Evolutionary conservation across 768 basidiomycete genomes (phyloP), one percentile per base, ranked within the genome.

Genomic region (Austroboletus festivus): DNA sequence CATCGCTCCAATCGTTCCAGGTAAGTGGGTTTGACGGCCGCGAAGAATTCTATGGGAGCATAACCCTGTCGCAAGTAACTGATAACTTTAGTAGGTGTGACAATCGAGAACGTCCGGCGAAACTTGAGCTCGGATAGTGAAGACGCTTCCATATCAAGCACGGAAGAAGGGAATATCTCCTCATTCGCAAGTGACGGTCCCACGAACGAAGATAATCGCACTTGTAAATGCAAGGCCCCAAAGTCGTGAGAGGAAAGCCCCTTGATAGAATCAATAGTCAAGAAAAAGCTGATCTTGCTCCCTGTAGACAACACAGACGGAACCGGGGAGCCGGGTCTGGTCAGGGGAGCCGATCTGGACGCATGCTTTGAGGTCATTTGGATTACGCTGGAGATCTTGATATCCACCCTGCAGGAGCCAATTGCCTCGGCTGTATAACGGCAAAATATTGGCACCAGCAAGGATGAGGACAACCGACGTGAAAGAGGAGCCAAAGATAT

Each of bases 391-490:
- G 87, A 78, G 38, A 92, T 78, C 69, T 84, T 89, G 68, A 96
- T 77, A 55, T 86, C 83, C 46, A 96, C 76, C 20, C 92, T 82
- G 70, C 94, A 97, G 22, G 91, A 92, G 2, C 95, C 96, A 55
- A 97, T 93, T 2, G 94, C 94, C 63, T 97, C 95, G 40, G 91
- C 80, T 1, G 93, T 96, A 61, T 94, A 95, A 26, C 89, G 83
- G 62, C 92, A 95, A 65, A 92, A 91, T 61, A 99, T 93, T 1
- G 93, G 93, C 15, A 89, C 81, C 0, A 77, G 80, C n/a, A 82
- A 83, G 3, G 79, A 76, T 1, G 84, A 87, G 3, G 89, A 86
- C 31, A 90, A 71, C 46, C 82, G 77, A 35, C 90, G 83, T 12
- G 82, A 83, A 39, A 98, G 75, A 2, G 93, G 84, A 0, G 86